Evolutionary conservation across 2,329 filamentous ascomycete species (phyloP).

Genomic region (Cordyceps militaris): DNA sequence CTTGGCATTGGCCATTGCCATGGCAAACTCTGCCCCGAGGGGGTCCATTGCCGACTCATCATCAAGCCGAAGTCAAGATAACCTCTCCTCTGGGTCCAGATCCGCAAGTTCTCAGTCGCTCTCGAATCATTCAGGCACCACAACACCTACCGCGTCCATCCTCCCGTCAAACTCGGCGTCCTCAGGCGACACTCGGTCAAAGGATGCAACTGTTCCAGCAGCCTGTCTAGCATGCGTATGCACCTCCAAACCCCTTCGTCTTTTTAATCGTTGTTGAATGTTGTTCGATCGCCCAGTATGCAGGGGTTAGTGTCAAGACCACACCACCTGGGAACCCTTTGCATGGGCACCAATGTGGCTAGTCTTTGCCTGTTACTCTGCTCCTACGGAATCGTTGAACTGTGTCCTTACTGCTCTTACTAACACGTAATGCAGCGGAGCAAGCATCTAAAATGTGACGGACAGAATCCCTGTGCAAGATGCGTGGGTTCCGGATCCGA

Average conservation of each 20-base stretch:
- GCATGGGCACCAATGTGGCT: neutral
- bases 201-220: constrained; percentile 36
- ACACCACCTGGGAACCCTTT: neutral
- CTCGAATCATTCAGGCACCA: neutral
- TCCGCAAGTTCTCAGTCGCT: neutral
- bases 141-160: constrained; percentile 7
- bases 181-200: constrained; percentile 17
- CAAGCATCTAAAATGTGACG: constrained; percentile 73
- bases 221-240: constrained; percentile 51
- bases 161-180: constrained; percentile 20
- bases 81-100: neutral
- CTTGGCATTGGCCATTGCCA: neutral
- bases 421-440: constrained; percentile 34
- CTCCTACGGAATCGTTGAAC: neutral
- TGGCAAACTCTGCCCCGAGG: constrained; percentile 7
- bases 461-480: constrained; percentile 60
- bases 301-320: constrained; percentile 14
- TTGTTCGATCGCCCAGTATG: neutral
- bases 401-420: neutral
- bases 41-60: neutral
- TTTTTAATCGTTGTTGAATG: neutral
- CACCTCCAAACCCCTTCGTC: constrained; percentile 14
- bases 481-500: constrained; percentile 52
- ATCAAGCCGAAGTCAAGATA: neutral
- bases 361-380: neutral